Base-by-base conservation (phyloP, 495 filamentous ascomycete species). In the Xylaria bambusicola region DNA sequence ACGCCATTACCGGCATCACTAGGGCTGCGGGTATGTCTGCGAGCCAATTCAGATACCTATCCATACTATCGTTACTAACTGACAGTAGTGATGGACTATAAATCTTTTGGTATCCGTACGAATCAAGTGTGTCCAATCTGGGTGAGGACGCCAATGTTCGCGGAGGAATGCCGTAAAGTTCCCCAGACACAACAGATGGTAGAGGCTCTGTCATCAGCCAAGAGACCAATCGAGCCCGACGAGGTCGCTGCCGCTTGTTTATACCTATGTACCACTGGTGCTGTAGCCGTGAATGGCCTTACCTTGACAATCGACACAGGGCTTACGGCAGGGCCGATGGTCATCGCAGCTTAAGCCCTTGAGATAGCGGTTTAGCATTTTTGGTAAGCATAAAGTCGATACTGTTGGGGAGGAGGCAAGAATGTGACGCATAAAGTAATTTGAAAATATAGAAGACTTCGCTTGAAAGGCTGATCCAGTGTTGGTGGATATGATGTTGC, bases 91-190 rank as follows among this genome's bases (percentile, higher is more conserved):
- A 53, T 70, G 41, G 67, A 48, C 45, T 48, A 31, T 24, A 48
- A 48, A n/a, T 27, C 45, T 0, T 36, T 50, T 6, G 48, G 55
- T 17, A 72, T 70, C 24, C 56, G 64, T 12, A 27, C 46, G 8
- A 70, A 72, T 26, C 61, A 65, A 33, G 57, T 72, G 18, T 66
- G 58, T n/a, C 65, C 69, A 51, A 67, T 17, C 5, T 48, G 45
- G 45, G 45, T 48, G 2, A 15, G 45, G 7, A 79, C 77, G 0
- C 74, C 75, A 3, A 73, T 82, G 63, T 69, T 75, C 6, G 70
- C 73, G 18, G 64, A 66, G 27, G 64, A 66, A 26, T 58, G 51
- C 26, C n/a, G 41, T 10, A 60, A 61, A 45, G 27, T 55, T 12
- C 61, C 61, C 2, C 40, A 63, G 40, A 50, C 40, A 20, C 52